Base-by-base conservation (phyloP, 495 filamentous ascomycete genomes). In the Lindgomyces ingoldianus region DNA sequence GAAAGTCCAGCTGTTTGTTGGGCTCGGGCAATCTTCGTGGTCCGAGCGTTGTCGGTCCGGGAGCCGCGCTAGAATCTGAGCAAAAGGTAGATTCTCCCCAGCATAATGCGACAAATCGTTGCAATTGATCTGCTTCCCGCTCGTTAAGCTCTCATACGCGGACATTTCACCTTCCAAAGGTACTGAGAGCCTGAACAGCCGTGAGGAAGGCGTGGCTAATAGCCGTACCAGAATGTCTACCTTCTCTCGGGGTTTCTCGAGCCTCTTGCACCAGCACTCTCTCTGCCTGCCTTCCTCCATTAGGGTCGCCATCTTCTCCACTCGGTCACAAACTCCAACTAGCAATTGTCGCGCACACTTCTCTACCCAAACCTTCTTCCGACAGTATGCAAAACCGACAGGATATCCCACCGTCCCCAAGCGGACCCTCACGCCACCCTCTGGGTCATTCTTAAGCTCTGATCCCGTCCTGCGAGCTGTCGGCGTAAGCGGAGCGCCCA, bases 381-480 rank as follows among this genome's bases (percentile, higher is more conserved):
- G 55, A 4, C 56, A 57, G 24, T 24, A 50, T 27, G 39, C 57
- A 25, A 30, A 24, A 48, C 33, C 55, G 16, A 4, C 47, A 12
- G n/a, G 26, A 26, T 30, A 44, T 30, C 47, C 19, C 26, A 54
- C 24, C 49, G n/a, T 19, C 18, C 30, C 47, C 27, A 46, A 14
- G 16, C n/a, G 42, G 19, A 11, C 27, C 9, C 19, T 3, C 39
- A 16, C 36, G 27, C 45, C 53, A 50, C 11, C 44, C 18, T n/a
- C n/a, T n/a, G n/a, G n/a, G n/a, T n/a, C n/a, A n/a, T n/a, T 55
- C 25, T 18, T 33, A 6, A 57, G 8, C 19, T 36, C 50, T 3
- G 61, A 70, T 33, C 50, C 67, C 25, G 49, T 65, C 8, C 55
- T 70, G 10, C 67, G 62, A 42, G 22, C 57, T 10, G 53, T 70